Conservation (phyloP, 2,329 filamentous ascomycete genomes). For the Apiospora sp. region DNA sequence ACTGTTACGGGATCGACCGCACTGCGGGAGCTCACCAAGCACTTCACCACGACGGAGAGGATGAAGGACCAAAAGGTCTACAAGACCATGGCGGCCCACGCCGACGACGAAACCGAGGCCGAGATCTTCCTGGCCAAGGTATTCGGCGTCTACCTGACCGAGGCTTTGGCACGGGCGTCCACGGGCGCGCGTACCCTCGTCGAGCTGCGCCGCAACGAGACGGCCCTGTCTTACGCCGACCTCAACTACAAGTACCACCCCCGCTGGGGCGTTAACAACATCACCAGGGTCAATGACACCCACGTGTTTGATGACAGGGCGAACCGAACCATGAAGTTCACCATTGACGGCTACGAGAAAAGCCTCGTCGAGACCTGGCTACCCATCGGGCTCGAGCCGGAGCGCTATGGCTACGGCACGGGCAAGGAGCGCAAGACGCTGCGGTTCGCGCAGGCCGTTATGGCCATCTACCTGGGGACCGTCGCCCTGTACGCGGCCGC, state of each 20-base stretch:
- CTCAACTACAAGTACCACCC: not conserved
- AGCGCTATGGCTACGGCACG: slow-evolving; percentile 5
- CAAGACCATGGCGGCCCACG: not conserved
- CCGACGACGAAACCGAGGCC: not conserved
- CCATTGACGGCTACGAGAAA: not conserved
- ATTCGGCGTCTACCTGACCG: not conserved
- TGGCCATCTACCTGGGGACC: not conserved
- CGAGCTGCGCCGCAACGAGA: not conserved
- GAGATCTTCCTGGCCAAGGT: not conserved
- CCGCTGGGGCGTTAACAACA: not conserved
- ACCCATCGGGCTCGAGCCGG: not conserved
- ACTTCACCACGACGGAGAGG: not conserved
- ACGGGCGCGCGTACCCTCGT: not conserved
- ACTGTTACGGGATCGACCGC: too few relatives aligned
- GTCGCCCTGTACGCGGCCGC: not conserved
- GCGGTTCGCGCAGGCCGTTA: slow-evolving; percentile 1
- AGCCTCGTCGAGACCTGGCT: not conserved
- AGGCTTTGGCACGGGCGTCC: not conserved
- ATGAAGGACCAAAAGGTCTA: not conserved
- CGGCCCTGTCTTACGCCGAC: not conserved
- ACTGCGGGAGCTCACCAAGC: not conserved
- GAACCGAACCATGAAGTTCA: not conserved
- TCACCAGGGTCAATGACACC: not conserved
- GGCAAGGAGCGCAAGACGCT: not conserved
- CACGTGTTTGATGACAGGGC: not conserved